These are phyloP conservation scores for Corchorus capsularis DNA, from an alignment of 345 rosid genomes.

Conservation along the genomic window DNA sequence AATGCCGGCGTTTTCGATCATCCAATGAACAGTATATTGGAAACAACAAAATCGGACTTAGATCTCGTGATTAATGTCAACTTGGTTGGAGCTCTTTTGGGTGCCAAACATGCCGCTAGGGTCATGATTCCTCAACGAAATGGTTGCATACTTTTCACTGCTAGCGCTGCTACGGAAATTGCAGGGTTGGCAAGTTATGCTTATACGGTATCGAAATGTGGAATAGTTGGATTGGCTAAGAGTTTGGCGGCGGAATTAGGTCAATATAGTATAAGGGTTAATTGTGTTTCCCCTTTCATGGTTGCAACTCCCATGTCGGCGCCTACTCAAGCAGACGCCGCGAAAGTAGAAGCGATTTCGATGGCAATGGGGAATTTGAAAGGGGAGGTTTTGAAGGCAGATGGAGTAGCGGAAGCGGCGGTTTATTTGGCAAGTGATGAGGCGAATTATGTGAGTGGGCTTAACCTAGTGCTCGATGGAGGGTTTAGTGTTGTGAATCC, in stretches of 20 bases:
- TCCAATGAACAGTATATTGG: conserved; percentile 23
- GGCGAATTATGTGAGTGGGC: too few relatives aligned
- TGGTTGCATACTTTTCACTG: conserved; percentile 42
- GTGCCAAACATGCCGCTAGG: conserved; percentile 44
- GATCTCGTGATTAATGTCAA: conserved; percentile 36
- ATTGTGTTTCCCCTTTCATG: conserved; percentile 36
- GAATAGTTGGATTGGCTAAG: conserved; percentile 32
- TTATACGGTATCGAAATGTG: conserved; percentile 33
- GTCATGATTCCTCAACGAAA: conserved; percentile 35
- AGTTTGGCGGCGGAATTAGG: conserved; percentile 42
- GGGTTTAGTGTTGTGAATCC: too few relatives aligned
- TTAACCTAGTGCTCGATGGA: too few relatives aligned
- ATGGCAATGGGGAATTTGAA: conserved; percentile 26
- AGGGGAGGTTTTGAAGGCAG: conserved; percentile 27
- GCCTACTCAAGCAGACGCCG: background rate
- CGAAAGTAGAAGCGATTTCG: background rate
- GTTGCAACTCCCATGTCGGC: conserved; percentile 4
- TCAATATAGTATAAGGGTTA: conserved; percentile 37
- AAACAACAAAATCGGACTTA: conserved; percentile 26
- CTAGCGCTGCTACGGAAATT: conserved; percentile 34
- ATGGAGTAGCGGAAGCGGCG: conserved; percentile 27
- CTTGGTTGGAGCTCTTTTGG: conserved; percentile 36
- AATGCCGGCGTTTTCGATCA: conserved; percentile 35
- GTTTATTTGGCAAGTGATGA: too few relatives aligned
- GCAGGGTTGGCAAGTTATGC: conserved; percentile 29